Evolutionary conservation across 1,284 basidiomycete genomes (phyloP).

Genomic region (Trametes pubescens): DNA sequence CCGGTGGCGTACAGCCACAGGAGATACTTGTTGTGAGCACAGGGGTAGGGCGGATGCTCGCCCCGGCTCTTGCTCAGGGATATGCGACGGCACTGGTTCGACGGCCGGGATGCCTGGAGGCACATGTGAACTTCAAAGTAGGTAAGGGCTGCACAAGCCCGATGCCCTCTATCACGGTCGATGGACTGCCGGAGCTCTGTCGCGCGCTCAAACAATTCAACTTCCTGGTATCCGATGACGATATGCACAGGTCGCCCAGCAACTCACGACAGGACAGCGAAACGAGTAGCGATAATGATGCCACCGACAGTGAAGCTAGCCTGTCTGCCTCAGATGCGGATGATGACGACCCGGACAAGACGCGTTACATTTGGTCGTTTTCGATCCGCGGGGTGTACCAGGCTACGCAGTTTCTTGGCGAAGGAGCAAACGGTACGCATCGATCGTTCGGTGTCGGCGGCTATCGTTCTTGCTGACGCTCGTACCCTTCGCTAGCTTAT

Average conservation of each 20-base stretch:
- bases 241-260: neutral
- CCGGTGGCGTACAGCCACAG: neutral
- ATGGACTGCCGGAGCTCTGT: neutral
- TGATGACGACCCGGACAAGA: neutral
- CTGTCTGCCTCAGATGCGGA: neutral
- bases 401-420: neutral
- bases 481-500: neutral
- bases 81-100: conserved; percentile 2
- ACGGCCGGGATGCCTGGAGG: neutral
- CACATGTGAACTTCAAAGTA: neutral
- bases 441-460: neutral
- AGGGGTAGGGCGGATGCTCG: conserved; percentile 1
- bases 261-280: neutral
- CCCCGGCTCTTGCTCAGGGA: neutral
- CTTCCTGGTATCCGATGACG: neutral
- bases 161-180: neutral
- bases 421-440: neutral
- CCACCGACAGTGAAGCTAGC: neutral
- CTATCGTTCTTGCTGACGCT: too few relatives aligned
- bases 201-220: neutral
- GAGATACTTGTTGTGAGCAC: conserved; percentile 5
- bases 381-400: conserved; percentile 8
- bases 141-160: neutral
- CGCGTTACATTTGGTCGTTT: conserved; percentile 1
- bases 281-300: neutral